Evolutionary conservation across 495 filamentous ascomycete genomes (phyloP).

Genomic region (Staphylotrichum tortipilum): DNA sequence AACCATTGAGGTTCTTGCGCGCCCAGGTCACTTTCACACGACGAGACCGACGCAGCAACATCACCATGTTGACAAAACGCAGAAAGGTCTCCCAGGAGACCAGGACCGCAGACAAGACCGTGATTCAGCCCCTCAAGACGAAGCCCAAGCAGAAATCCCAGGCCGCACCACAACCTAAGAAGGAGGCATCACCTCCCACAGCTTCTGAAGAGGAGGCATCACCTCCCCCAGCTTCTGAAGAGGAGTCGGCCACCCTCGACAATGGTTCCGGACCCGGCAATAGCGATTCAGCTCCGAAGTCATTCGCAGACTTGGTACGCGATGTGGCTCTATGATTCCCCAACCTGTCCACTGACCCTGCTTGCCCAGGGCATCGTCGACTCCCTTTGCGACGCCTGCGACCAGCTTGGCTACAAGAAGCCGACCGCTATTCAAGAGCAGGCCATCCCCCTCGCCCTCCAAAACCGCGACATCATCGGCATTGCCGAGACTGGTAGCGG

Average conservation of each 20-base stretch:
- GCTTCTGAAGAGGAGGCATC: conserved; percentile 11
- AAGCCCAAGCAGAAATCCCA: not conserved
- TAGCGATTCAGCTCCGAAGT: conserved; percentile 40
- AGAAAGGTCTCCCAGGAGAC: conserved; percentile 17
- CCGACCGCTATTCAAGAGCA: conserved; percentile 73
- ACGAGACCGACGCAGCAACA: not conserved
- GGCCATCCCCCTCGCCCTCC: conserved; percentile 71
- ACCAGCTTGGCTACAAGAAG: conserved; percentile 66
- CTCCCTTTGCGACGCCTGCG: conserved; percentile 78
- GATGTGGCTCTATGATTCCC: not conserved
- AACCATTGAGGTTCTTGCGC: no score
- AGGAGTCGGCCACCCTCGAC: conserved; percentile 19
- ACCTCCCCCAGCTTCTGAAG: conserved; percentile 6
- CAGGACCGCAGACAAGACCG: not conserved
- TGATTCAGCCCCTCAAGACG: conserved; percentile 2
- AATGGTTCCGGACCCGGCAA: conserved; percentile 11
- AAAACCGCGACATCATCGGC: conserved; percentile 80
- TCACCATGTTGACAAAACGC: conserved; percentile 22
- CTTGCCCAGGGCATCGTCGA: conserved; percentile 67
- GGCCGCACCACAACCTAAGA: conserved; percentile 1
- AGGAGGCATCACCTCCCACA: not conserved
- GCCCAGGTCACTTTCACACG: not conserved
- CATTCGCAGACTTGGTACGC: conserved; percentile 63
- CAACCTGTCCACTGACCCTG: conserved; percentile 7
- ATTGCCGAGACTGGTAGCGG: conserved; percentile 90